Base-by-base conservation (phyloP, 2,329 filamentous ascomycete genomes). In the Corinectria fuckeliana region DNA sequence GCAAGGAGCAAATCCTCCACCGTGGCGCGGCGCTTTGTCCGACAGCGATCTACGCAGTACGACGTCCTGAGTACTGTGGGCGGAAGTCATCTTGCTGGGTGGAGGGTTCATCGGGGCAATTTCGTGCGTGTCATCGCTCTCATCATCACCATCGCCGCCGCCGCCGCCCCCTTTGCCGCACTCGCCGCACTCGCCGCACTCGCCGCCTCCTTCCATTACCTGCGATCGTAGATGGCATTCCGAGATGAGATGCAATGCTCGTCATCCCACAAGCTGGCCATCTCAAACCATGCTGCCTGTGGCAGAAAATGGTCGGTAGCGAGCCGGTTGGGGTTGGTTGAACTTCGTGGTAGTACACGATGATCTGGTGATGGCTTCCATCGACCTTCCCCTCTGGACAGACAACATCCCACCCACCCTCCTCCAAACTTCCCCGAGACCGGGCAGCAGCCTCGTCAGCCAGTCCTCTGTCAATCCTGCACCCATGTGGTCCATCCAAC, bases 361-460 rank as follows among this genome's bases (percentile, higher is more conserved):
- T 54, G 39, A 63, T 60, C 56, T 66, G 59, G 67, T 55, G 57
- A 68, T 62, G 54, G 34, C 62, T 67, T 62, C 58, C 51, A 58
- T 50, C 51, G 56, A 53, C 59, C 61, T 60, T 62, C 59, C 59
- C 47, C 39, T 58, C 50, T 39, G 30, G 34, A 60, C 55, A 58
- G 10, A 50, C 28, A 30, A 39, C 50, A 42, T 48, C 52, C 47
- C 48, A 36, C 32, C 23, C 36, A 30, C 16, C 26, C 16, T 28
- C 34, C 48, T 28, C 23, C 23, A 45, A 50, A 25, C 20, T 20
- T 51, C 54, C 32, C 28, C 50, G 25, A 32, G 38, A 11, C 44
- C n/a, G 55, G 8, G 16, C 42, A 45, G 10, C n/a, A 18, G 18
- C 41, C 56, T 53, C 42, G 49, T 53, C 56, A 18, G 14, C 34